Conservation (phyloP, 805 yeast species). For the Tetrapisispora pingtungensis region DNA sequence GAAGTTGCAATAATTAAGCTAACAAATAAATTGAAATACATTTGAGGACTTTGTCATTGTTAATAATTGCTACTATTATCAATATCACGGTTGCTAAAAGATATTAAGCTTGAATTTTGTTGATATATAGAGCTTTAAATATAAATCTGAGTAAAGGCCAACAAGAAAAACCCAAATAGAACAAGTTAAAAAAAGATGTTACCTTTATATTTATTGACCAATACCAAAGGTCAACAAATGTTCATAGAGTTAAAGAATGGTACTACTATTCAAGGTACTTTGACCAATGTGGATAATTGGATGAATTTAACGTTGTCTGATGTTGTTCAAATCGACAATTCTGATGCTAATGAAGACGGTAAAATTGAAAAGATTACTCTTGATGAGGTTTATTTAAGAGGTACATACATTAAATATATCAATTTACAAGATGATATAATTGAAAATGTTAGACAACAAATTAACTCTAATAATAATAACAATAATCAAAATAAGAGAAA, state of each 20-base stretch:
- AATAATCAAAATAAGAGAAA: slow-evolving; percentile 20
- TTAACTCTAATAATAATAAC: slow-evolving; percentile 36
- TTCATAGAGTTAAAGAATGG: slow-evolving; percentile 88
- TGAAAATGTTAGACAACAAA: slow-evolving; percentile 64
- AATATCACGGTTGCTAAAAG: no score
- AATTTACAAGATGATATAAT: slow-evolving; percentile 69
- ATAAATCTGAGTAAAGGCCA: no score
- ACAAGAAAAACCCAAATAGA: no score
- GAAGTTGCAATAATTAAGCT: no score
- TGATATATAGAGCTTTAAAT: no score
- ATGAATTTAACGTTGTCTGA: slow-evolving; percentile 84
- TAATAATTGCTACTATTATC: no score
- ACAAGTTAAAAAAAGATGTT: slow-evolving; percentile 48
- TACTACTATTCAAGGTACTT: slow-evolving; percentile 74
- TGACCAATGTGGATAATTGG: slow-evolving; percentile 85
- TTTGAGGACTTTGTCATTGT: no score
- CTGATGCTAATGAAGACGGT: slow-evolving; percentile 4
- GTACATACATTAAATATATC: slow-evolving; percentile 70
- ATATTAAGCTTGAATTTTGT: no score
- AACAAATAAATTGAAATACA: no score
- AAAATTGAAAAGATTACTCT: slow-evolving; percentile 46
- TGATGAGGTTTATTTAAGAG: slow-evolving; percentile 73
- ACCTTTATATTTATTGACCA: slow-evolving; percentile 81
- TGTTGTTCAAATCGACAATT: slow-evolving; percentile 45
- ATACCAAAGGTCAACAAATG: slow-evolving; percentile 82